Evolutionary conservation across 176 grass and related monocot species (phyloP), one percentile per base, ranked within the genome.

Genomic region (Tillandsia fasciculata): DNA sequence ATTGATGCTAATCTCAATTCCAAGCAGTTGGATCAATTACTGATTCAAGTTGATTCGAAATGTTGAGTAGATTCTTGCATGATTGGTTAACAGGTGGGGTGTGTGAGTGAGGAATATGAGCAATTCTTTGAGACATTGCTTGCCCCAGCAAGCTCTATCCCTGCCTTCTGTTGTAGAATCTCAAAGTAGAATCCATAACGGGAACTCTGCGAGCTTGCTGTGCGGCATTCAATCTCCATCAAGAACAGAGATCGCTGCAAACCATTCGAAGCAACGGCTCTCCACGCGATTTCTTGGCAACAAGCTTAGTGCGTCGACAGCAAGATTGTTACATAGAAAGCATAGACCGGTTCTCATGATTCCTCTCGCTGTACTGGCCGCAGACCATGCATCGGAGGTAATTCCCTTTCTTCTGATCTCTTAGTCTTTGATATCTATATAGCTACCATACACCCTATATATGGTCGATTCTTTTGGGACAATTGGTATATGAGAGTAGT

Each of bases 331-430:
- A 14, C 53, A 75, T 49, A 57, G 47, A 68, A 80, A 17, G 26
- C 51, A 50, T 58, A 59, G 33, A 56, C 52, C 47, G 14, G n/a
- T 70, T 52, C 42, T 27, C 9, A 72, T 76, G 65, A 10, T 18
- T 26, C 69, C 83, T 66, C 50, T 67, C 49, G 77, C 83, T 51
- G 51, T 76, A 48, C 59, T 85, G 52, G 72, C 77, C 6, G 51
- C 83, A 24, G 83, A 85, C 72, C 77, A 50, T 67, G 67, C 83
- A 76, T 69, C 83, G 26, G 77, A 85, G 83, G 83, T 80, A 58
- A 53, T 64, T 64, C 59, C 18, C 8, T 48, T 47, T 50, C 56
- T 17, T 49, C 22, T 72, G 5, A 26, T 64, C 48, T 51, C 52
- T 17, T 78, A 22, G 2, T 48, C 48, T 24, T 78, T 42, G n/a